phyloP scores from a whole-genome alignment of 192 early-diverging fungal genomes.

The Mortierella claussenii region DNA sequence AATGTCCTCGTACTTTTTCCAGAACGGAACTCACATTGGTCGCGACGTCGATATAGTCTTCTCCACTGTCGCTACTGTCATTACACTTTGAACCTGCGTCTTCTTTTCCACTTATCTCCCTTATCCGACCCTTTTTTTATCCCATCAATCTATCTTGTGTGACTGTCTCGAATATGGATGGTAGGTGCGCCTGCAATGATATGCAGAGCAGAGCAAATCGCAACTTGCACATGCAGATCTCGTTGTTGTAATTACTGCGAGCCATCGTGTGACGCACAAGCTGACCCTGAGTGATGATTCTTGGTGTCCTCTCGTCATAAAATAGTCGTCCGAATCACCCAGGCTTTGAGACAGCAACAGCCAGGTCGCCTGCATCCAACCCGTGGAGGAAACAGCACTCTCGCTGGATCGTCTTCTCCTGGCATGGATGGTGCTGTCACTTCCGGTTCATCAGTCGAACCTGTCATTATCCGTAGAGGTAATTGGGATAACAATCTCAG shows the following conservation, averaged over 20 bases:
- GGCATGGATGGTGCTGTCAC: not conserved
- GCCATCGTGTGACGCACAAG: too few species aligned
- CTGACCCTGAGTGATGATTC: too few species aligned
- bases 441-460: not conserved
- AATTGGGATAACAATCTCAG: conserved; percentile 10
- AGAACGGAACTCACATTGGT: conserved; percentile 54
- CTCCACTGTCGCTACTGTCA: not conserved
- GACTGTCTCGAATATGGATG: not conserved
- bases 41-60: conserved; percentile 51
- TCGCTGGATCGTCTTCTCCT: not conserved
- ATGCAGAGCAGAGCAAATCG: too few species aligned
- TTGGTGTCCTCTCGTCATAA: not conserved
- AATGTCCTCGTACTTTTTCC: conserved; percentile 57
- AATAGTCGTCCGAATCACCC: conserved; percentile 49
- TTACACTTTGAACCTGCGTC: not conserved
- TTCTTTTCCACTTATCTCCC: not conserved
- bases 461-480: not conserved
- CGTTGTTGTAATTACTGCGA: too few species aligned
- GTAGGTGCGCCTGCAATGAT: not conserved
- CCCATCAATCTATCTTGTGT: not conserved
- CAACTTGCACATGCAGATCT: too few species aligned
- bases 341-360: conserved; percentile 45
- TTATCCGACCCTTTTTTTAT: not conserved
- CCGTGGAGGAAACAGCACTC: conserved; percentile 10
- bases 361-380: conserved; percentile 14